Evolutionary conservation across 2,329 filamentous ascomycete species (phyloP).

Genomic region (Fusarium armeniacum): DNA sequence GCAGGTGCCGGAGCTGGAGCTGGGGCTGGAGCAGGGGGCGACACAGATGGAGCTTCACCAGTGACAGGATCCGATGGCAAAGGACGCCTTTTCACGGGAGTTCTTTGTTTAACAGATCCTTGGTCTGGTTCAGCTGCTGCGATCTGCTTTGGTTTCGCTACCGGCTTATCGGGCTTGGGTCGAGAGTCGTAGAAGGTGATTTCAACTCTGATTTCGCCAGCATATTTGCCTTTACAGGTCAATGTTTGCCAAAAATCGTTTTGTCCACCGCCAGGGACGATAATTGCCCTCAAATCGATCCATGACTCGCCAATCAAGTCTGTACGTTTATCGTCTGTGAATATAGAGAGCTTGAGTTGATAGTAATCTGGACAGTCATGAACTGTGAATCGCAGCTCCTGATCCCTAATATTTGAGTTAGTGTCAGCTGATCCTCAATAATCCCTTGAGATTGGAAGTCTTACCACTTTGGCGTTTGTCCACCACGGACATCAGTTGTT

Average conservation of each 20-base stretch:
- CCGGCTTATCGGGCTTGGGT: constrained; percentile 80
- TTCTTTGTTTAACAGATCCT: constrained; percentile 63
- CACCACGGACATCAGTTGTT: constrained; percentile 90
- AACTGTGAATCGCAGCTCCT: constrained; percentile 94
- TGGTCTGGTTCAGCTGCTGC: constrained; percentile 56
- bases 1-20: constrained; percentile 7
- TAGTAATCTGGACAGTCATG: constrained; percentile 98
- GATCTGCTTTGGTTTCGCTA: constrained; percentile 65
- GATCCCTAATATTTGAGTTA: constrained; percentile 77
- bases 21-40: constrained; percentile 28
- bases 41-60: constrained; percentile 60
- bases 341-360: constrained; percentile 93
- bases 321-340: constrained; percentile 98
- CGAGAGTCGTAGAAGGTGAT: constrained; percentile 95
- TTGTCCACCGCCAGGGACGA: constrained; percentile 90
- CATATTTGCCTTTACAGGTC: constrained; percentile 92
- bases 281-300: constrained; percentile 84
- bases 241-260: constrained; percentile 92
- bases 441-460: constrained; percentile 18
- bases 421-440: constrained; percentile 8
- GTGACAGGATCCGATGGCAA: constrained; percentile 83
- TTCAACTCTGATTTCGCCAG: constrained; percentile 93
- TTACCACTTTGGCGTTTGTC: constrained; percentile 96
- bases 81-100: constrained; percentile 84
- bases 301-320: constrained; percentile 96